phyloP scores from a whole-genome alignment of 164 flowering plant genomes.

The Sextonia rubra region DNA sequence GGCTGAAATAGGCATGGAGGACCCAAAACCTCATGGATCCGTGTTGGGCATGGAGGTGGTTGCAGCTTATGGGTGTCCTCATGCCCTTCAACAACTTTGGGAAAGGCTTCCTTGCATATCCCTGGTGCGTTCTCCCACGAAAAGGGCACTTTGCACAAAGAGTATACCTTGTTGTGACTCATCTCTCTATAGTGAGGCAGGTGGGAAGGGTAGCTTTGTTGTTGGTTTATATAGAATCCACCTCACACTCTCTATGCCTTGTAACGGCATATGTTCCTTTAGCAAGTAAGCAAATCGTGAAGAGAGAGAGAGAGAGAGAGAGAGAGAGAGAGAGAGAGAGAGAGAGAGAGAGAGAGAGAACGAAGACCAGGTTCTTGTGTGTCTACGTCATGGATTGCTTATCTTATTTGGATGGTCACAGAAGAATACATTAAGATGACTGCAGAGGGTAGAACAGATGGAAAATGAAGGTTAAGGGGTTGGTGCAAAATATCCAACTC shows the following conservation, averaged over 20 bases:
- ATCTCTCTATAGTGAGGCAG: conserved; percentile 7
- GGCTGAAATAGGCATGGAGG: conserved; percentile 30
- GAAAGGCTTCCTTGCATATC: conserved; percentile 22
- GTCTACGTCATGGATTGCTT: conserved; percentile 13
- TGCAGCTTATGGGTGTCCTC: conserved; percentile 11
- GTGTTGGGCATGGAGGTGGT: conserved; percentile 13
- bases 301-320: background rate
- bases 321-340: background rate
- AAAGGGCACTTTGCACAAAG: conserved; percentile 33
- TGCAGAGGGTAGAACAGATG: too few species aligned
- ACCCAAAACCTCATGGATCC: conserved; percentile 5
- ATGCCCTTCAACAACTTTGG: background rate
- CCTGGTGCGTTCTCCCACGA: conserved; percentile 46
- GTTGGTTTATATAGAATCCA: background rate
- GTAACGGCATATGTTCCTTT: conserved; percentile 21
- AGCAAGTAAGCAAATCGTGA: conserved; percentile 27
- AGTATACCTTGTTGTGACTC: conserved; percentile 26
- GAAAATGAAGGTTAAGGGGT: too few species aligned
- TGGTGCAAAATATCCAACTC: too few species aligned
- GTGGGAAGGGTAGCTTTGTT: background rate
- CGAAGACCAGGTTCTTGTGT: conserved; percentile 1
- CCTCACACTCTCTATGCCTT: conserved; percentile 20
- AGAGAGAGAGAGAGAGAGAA: background rate
- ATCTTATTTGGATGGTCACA: background rate
- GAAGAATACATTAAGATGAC: too few species aligned